phyloP scores from a whole-genome alignment of 345 rosid species.

The Toxicodendron radicans region DNA sequence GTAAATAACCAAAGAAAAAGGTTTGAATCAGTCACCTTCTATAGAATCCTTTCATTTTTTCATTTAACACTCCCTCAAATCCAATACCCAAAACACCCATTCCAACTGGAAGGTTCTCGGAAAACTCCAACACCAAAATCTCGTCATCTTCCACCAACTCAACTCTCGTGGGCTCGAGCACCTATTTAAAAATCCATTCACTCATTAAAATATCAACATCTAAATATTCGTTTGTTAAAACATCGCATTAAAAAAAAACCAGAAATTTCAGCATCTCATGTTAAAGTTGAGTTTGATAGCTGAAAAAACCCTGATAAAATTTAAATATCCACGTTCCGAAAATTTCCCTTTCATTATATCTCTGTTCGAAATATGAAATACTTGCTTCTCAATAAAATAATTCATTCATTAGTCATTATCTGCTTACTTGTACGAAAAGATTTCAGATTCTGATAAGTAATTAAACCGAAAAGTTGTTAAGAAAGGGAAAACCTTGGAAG shows the following conservation, averaged over 20 bases:
- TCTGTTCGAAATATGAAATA: too few relatives aligned
- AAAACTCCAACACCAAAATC: slow-evolving; percentile 76
- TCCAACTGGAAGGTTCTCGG: slow-evolving; percentile 61
- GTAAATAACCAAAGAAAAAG: background rate
- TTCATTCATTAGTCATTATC: background rate
- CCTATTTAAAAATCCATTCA: slow-evolving; percentile 36
- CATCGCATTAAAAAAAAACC: background rate
- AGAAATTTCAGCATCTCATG: background rate
- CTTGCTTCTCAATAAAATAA: background rate
- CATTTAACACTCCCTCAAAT: slow-evolving; percentile 71
- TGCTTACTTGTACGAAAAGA: background rate
- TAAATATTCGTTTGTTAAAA: background rate
- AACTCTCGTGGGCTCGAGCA: slow-evolving; percentile 48
- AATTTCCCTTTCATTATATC: too few relatives aligned
- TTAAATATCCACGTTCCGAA: too few relatives aligned
- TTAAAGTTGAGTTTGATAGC: background rate
- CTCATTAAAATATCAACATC: background rate
- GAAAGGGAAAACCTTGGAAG: slow-evolving; percentile 53
- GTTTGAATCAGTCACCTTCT: slow-evolving; percentile 50
- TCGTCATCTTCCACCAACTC: slow-evolving; percentile 64
- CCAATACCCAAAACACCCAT: slow-evolving; percentile 60
- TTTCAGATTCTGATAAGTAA: background rate
- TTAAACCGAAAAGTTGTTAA: background rate
- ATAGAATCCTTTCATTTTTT: slow-evolving; percentile 91
- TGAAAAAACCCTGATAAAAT: too few relatives aligned